These are phyloP conservation scores for Cladosporium colombiae DNA, from an alignment of 2,329 filamentous ascomycete genomes.

Conservation along the genomic window DNA sequence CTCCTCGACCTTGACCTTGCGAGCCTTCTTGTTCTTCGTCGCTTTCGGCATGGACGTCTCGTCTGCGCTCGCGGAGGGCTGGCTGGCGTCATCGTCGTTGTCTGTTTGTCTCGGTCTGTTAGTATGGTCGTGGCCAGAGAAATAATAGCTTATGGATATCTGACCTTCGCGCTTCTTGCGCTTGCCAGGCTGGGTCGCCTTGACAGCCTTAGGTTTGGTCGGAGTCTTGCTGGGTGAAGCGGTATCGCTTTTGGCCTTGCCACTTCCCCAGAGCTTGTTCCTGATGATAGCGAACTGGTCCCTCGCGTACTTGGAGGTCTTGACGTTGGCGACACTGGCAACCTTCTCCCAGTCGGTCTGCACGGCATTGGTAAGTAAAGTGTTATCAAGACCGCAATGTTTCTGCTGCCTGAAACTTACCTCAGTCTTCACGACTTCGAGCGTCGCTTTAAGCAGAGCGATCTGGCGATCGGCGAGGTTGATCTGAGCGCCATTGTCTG, in stretches of 20 bases:
- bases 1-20: conserved; percentile 6
- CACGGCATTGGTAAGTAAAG: background rate
- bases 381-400: background rate
- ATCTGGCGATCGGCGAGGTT: conserved; percentile 26
- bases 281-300: conserved; percentile 26
- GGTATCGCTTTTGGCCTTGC: background rate
- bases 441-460: conserved; percentile 26
- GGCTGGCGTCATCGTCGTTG: background rate
- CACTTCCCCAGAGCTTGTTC: conserved; percentile 24
- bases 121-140: background rate
- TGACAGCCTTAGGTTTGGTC: conserved; percentile 10
- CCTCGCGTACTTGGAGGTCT: conserved; percentile 27
- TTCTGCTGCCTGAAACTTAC: conserved; percentile 13
- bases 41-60: background rate
- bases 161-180: conserved; percentile 17
- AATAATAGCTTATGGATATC: background rate
- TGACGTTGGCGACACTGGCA: conserved; percentile 23
- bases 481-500: conserved; percentile 11
- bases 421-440: conserved; percentile 25
- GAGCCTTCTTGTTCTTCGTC: conserved; percentile 13
- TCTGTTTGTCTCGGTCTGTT: background rate
- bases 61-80: background rate
- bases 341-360: conserved; percentile 30
- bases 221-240: conserved; percentile 7
- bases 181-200: conserved; percentile 13